Evolutionary conservation across 768 basidiomycete species (phyloP).

Genomic region (Strobilomyces dryophilus): DNA sequence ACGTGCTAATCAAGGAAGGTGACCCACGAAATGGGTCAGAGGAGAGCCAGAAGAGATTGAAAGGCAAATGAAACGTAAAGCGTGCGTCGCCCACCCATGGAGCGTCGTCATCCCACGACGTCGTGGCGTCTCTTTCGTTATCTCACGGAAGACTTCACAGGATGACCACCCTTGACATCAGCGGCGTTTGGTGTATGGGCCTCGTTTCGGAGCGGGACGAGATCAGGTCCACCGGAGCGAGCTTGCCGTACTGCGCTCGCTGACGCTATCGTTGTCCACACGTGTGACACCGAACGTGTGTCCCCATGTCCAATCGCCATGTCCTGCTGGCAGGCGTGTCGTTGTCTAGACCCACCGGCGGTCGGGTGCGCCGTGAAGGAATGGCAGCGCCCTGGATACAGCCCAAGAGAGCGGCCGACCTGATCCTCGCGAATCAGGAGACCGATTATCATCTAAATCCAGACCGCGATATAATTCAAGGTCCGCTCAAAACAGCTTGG

Average conservation of each 20-base stretch:
- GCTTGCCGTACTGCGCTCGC: background rate
- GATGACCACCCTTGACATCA: background rate
- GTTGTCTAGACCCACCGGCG: background rate
- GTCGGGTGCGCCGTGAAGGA: background rate
- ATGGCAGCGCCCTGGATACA: background rate
- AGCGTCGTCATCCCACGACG: background rate
- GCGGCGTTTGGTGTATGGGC: background rate
- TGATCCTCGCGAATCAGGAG: slow-evolving; percentile 13
- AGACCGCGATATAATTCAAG: background rate
- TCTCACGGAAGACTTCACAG: background rate
- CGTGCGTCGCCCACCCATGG: background rate
- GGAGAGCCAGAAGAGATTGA: background rate
- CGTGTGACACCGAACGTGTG: slow-evolving; percentile 1
- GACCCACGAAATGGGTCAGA: background rate
- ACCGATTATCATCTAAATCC: background rate
- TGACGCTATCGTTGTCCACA: background rate
- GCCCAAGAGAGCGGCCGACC: background rate
- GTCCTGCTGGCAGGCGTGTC: background rate
- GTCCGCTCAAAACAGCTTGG: slow-evolving; percentile 14
- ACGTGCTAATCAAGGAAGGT: slow-evolving; percentile 9
- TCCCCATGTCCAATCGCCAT: background rate
- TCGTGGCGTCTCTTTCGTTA: background rate
- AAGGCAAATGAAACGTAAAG: background rate
- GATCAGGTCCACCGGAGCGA: slow-evolving; percentile 5
- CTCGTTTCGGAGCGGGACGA: slow-evolving; percentile 2